Base-by-base conservation (phyloP, 805 yeast genomes). In the Scheffersomyces spartinae region DNA sequence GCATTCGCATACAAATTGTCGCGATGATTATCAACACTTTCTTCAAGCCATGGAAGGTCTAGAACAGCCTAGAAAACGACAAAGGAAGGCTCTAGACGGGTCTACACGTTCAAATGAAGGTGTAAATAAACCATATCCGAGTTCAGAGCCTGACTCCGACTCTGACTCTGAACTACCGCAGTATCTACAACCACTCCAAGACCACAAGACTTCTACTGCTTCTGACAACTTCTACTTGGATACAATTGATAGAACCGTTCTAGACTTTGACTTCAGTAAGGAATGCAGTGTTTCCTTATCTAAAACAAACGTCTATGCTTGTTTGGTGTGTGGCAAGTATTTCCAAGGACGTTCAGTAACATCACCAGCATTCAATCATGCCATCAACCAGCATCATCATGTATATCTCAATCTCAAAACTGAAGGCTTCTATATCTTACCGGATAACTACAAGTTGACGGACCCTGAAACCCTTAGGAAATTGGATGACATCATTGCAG, bases 311-410 rank as follows among this genome's bases (percentile, higher is more conserved):
- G 66, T 81, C 1, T 78, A 80, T 39, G 72, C 81, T 17, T 82
- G 94, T 42, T 49, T 82, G 12, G 64, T 63, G 0, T 82, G 94
- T 49, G 88, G 86, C 17, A 74, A 68, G 39, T 82, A 71, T 47
- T 64, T 71, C 27, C 76, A 73, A 36, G 94, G 94, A 1, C 58
- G 84, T 13, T 66, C 72, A 1, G 54, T 49, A 29, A 45, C 65
- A n/a, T 69, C 86, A 1, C 74, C 74, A 13, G 85, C 86, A 0
- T 77, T 71, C 39, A 42, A 55, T 9, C 94, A 82, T 44, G 64
- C 84, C 2, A 57, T 81, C 11, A 63, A 72, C 30, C 67, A 60
- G 4, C 61, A 65, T 36, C 86, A 77, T 40, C 80, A 71, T 43
- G 63, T 78, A 2, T 81, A 55, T 40, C 56, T 81, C 25, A 75